Evolutionary conservation across 2,329 filamentous ascomycete genomes (phyloP), one percentile per base, ranked within the genome.

Genomic region (Hymenoscyphus fraxineus): DNA sequence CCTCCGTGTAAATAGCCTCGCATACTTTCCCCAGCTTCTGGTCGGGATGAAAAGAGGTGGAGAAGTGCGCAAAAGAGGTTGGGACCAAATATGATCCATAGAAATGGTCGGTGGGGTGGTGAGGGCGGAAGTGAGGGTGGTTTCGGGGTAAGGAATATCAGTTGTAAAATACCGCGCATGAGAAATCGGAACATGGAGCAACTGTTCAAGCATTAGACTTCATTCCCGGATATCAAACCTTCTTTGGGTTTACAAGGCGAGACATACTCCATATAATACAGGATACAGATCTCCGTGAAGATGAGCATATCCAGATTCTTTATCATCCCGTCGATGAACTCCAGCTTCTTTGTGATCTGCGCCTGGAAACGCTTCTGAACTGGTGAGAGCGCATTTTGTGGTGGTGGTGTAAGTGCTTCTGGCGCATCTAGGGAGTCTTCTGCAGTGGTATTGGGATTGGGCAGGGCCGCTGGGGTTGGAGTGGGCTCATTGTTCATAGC

Each of bases 231-330:
- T 7, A 31, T 16, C 10, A 61, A 40, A 44, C 15, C 12, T 39
- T n/a, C 19, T 41, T 59, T 39, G 47, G 13, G 38, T 12, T 38
- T 27, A 32, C 22, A 15, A 2, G 12, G 13, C 39, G 12, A 16
- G 10, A 74, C 83, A 63, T 79, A 90, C 87, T 90, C 88, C 83
- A 90, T 86, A 74, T 89, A 90, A 74, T 90, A 90, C 70, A 90
- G 71, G 55, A 83, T 81, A 71, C 85, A 87, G 64, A 90, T 78
- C 78, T 90, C 86, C 51, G 83, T 84, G 74, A 87, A 88, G 59
- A 88, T 82, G 57, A 89, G 72, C 71, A 83, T 82, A 77, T 90
- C 87, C 65, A 90, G 78, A 66, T 81, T 85, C 71, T 80, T 79
- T 69, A 87, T 82, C 66, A 90, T 78, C 69, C 87, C 82, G 51